Evolutionary conservation across 257 asterid species (phyloP).

Genomic region (Lavandula angustifolia): DNA sequence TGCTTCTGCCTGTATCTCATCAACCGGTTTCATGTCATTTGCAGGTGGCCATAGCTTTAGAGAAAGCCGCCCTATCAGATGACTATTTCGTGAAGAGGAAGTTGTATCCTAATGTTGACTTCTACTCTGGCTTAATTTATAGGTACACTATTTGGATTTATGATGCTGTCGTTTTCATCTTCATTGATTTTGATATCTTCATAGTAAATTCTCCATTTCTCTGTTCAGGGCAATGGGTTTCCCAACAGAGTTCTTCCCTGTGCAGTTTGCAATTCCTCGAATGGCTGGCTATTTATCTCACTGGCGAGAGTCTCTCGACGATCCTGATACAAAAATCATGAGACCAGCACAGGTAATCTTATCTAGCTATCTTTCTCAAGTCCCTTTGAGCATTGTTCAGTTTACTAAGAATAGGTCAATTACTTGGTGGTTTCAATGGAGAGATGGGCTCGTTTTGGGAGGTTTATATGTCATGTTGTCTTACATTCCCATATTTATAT

Average conservation of each 20-base stretch:
- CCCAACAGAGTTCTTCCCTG: conserved; percentile 95
- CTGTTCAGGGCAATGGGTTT: conserved; percentile 89
- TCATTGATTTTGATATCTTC: not conserved
- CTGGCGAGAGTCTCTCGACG: conserved; percentile 93
- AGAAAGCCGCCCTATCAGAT: conserved; percentile 92
- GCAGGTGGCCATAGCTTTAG: conserved; percentile 97
- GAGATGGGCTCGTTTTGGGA: not conserved
- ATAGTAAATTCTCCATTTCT: conserved; percentile 17
- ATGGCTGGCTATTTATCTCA: conserved; percentile 99
- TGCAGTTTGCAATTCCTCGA: conserved; percentile 91
- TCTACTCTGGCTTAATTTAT: conserved; percentile 94
- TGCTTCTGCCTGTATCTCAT: conserved; percentile 16
- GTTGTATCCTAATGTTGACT: conserved; percentile 95
- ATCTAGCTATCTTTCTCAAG: not conserved
- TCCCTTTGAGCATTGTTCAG: not conserved
- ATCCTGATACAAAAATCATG: conserved; percentile 76
- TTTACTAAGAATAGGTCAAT: conserved; percentile 1
- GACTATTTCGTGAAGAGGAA: conserved; percentile 94
- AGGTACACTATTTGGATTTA: conserved; percentile 46
- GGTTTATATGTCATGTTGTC: not conserved
- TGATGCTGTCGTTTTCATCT: not conserved
- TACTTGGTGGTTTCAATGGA: not conserved
- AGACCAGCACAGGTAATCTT: conserved; percentile 88
- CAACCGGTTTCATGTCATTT: conserved; percentile 19
- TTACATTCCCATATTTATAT: not conserved